phyloP scores from a whole-genome alignment of 1,284 basidiomycete species.

The Ustilago hordei region DNA sequence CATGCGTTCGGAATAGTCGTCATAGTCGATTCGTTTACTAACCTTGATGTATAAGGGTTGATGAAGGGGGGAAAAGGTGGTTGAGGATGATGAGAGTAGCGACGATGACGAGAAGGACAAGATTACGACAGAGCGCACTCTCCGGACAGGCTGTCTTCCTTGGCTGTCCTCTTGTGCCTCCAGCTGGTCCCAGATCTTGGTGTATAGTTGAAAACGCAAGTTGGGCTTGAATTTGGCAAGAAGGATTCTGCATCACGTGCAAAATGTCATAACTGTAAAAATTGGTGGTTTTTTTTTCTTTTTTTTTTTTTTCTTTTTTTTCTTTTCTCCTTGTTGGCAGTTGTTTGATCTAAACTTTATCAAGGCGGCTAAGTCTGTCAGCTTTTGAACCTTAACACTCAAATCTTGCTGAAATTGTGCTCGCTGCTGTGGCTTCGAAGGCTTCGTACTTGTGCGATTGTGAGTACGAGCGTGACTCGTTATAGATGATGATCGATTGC shows the following conservation, averaged over 20 bases:
- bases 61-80: conserved; percentile 34
- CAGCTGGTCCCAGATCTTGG: background rate
- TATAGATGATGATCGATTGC: background rate
- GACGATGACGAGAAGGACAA: conserved; percentile 17
- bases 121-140: background rate
- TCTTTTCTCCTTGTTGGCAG: too few relatives aligned
- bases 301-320: too few relatives aligned
- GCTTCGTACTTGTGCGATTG: background rate
- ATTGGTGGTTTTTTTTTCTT: too few relatives aligned
- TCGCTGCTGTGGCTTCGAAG: too few relatives aligned
- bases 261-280: background rate
- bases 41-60: conserved; percentile 48
- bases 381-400: background rate
- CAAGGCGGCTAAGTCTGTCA: background rate
- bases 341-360: too few relatives aligned
- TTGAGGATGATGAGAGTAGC: conserved; percentile 18
- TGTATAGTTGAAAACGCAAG: background rate
- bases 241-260: background rate
- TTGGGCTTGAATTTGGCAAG: background rate
- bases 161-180: background rate
- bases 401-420: too few relatives aligned
- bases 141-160: background rate
- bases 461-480: background rate
- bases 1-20: conserved; percentile 7
- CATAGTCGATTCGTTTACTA: conserved; percentile 17